Base-by-base conservation (phyloP, 2,329 filamentous ascomycete species). In the Aspergillus sp. region DNA sequence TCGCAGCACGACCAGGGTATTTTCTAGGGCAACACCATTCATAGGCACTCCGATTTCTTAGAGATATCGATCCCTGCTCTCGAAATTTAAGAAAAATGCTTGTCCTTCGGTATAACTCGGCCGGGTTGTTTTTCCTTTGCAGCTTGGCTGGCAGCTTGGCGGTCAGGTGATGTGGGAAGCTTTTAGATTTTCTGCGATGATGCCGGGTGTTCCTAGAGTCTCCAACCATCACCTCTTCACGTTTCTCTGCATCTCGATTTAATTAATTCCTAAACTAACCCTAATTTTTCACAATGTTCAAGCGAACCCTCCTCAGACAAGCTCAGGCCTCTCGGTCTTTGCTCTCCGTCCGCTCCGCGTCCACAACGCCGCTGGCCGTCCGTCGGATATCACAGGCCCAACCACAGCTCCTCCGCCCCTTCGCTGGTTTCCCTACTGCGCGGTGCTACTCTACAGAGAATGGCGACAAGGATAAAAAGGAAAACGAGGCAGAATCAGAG, bases 401-500 rank as follows among this genome's bases (percentile, higher is more conserved):
- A 61, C 65, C 69, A 58, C 66, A 68, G 62, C 56, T 70, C 53
- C 58, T 70, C 61, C 69, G 68, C 52, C 67, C 70, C 56, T 66
- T 74, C n/a, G 66, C 72, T 57, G 70, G 68, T 52, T 67, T 67
- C 61, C 57, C 72, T 57, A 64, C 61, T 35, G 68, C 66, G 59
- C 73, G 77, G 66, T 76, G 70, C 67, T 78, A 79, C 58, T 80
- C 78, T 9, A 77, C 76, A 21, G 71, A 72, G 44, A 66, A 73
- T 50, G 62, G 71, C 50, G 66, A 37, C 15, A 37, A 37, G 35
- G 12, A 78, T 58, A 74, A 79, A 61, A 76, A 81, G 54, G 72
- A 70, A 45, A 73, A 78, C 68, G 73, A 78, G 62, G 66, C 74
- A 17, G 53, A 46, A 41, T 21, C 57, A 12, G 50, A 52, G 40